phyloP scores from a whole-genome alignment of 1,284 basidiomycete genomes.

The Moniliella sp. region DNA sequence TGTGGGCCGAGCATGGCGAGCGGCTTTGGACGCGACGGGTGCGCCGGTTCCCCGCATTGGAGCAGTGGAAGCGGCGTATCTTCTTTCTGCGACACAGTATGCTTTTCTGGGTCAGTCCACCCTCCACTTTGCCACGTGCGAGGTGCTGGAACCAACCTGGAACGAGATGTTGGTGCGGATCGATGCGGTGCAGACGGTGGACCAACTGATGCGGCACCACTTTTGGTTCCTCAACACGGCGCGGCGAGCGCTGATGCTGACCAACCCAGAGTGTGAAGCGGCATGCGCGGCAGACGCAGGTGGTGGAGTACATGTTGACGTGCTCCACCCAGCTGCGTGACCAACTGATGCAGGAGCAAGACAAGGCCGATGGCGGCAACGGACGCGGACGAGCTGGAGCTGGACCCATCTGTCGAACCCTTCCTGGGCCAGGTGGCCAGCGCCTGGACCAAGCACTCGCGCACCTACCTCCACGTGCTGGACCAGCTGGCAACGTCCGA shows the following conservation, averaged over 20 bases:
- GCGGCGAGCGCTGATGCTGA: conserved; percentile 30
- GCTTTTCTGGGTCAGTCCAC: conserved; percentile 29
- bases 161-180: conserved; percentile 20
- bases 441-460: conserved; percentile 19
- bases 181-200: conserved; percentile 21
- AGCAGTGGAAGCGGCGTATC: conserved; percentile 26
- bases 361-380: conserved; percentile 2
- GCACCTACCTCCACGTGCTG: conserved; percentile 28
- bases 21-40: conserved; percentile 10
- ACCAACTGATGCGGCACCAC: conserved; percentile 31
- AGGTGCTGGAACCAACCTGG: conserved; percentile 31
- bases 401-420: neutral
- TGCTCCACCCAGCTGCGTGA: conserved; percentile 16
- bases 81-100: conserved; percentile 25
- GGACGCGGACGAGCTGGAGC: conserved; percentile 4
- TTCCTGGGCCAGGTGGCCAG: conserved; percentile 12
- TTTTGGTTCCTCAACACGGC: conserved; percentile 28
- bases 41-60: conserved; percentile 8
- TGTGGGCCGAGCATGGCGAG: conserved; percentile 23
- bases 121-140: conserved; percentile 22
- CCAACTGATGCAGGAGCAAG: conserved; percentile 15
- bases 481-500: conserved; percentile 28
- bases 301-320: conserved; percentile 9
- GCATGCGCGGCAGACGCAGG: neutral
- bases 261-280: conserved; percentile 16